Conservation (phyloP, 2,329 filamentous ascomycete genomes). For the Teratosphaeriaceae sp. region DNA sequence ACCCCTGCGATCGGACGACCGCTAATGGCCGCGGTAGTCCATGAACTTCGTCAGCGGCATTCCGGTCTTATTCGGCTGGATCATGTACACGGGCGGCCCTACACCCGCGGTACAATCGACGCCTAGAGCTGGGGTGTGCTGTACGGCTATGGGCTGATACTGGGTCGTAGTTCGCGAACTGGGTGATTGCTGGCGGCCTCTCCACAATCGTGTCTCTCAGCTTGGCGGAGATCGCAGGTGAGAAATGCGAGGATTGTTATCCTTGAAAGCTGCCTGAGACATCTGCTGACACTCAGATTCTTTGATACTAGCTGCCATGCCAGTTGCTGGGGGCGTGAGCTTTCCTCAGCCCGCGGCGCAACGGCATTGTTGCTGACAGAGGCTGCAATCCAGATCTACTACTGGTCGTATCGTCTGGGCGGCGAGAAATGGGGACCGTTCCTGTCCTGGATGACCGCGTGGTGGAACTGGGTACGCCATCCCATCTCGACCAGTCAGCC, state of each 20-base stretch:
- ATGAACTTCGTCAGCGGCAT: constrained; percentile 38
- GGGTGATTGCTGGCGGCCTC: constrained; percentile 34
- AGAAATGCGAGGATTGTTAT: too few species aligned
- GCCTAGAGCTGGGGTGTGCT: too few species aligned
- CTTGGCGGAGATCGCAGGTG: constrained; percentile 35
- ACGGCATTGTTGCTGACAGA: not conserved
- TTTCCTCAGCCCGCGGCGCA: not conserved
- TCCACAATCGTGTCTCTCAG: constrained; percentile 31
- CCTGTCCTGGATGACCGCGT: constrained; percentile 36
- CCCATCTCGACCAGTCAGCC: too few species aligned
- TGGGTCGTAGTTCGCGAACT: constrained; percentile 37
- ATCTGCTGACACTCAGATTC: too few species aligned
- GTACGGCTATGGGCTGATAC: too few species aligned
- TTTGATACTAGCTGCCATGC: constrained; percentile 31
- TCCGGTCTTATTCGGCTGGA: constrained; percentile 34
- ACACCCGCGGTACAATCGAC: too few species aligned
- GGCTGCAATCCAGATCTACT: constrained; percentile 27
- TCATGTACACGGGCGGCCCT: constrained; percentile 36
- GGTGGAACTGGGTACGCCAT: constrained; percentile 33
- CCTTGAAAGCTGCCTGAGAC: too few species aligned
- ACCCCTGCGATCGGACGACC: not conserved
- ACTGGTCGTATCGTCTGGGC: constrained; percentile 33
- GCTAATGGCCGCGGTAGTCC: not conserved
- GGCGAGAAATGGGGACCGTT: constrained; percentile 33
- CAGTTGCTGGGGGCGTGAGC: constrained; percentile 29